A percentile compares a stretch with the other conserved stretches of the same genome.
These are phyloP conservation scores for Fusarium lateritium DNA, from an alignment of 2,329 filamentous ascomycete genomes.

Conservation along the genomic window DNA sequence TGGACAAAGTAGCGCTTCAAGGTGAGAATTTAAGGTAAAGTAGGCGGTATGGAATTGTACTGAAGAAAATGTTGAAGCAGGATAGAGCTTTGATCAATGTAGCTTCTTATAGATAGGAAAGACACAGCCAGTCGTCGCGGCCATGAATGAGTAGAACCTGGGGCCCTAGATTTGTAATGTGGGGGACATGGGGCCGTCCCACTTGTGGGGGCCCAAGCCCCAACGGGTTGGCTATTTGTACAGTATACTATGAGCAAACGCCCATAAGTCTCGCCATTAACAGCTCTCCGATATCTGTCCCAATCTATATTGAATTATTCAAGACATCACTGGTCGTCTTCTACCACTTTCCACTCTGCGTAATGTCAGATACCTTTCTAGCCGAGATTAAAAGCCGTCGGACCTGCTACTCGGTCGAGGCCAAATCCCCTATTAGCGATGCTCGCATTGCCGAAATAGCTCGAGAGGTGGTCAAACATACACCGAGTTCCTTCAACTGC, in stretches of 20 bases:
- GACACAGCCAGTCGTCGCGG: background rate
- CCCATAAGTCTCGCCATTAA: background rate
- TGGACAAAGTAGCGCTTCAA: background rate
- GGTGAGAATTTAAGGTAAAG: too few species aligned
- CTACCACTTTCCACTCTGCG: background rate
- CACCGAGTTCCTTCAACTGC: slow-evolving; percentile 31
- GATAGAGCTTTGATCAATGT: background rate
- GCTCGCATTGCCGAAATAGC: slow-evolving; percentile 20
- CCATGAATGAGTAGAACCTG: background rate
- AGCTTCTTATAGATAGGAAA: background rate
- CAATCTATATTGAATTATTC: too few species aligned
- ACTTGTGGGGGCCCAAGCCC: slow-evolving; percentile 4
- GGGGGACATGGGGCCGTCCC: slow-evolving; percentile 16
- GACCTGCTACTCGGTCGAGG: slow-evolving; percentile 24
- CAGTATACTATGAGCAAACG: background rate
- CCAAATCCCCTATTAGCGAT: slow-evolving; percentile 19
- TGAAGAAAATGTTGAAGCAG: too few species aligned
- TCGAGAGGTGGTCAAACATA: slow-evolving; percentile 19
- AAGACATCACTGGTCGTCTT: background rate
- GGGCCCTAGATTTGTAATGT: slow-evolving; percentile 1
- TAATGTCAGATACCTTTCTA: slow-evolving; percentile 15
- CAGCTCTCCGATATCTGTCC: background rate
- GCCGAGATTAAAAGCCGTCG: slow-evolving; percentile 19
- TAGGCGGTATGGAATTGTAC: too few species aligned
- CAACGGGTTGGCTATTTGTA: too few species aligned